Base-by-base conservation (phyloP, 805 yeast genomes). In the Peterozyma toletana region DNA sequence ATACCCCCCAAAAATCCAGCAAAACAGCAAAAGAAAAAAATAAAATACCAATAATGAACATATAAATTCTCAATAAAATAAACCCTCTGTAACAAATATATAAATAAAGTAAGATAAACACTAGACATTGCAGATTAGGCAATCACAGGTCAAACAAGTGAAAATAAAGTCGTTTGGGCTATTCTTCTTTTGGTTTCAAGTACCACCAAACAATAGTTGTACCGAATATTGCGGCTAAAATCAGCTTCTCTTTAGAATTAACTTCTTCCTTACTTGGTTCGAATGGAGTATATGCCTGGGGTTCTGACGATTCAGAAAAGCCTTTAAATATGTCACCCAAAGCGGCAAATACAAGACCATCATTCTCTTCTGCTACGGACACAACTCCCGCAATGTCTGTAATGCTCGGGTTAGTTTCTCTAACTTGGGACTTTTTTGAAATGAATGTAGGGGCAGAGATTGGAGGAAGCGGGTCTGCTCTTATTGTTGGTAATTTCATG, bases 401-500 rank as follows among this genome's bases (percentile, higher is more conserved):
- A 11, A 44, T 44, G 33, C 40, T 40, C 27, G 34, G 31, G 33
- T 38, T 42, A 13, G 36, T 40, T 40, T 35, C 45, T 41, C 30
- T 34, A 11, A 30, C 27, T 35, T 35, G 47, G 33, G 33, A 34
- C 13, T 31, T 18, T 17, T 55, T 48, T 1, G 62, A 50, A 2
- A 60, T 53, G 6, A 59, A 49, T 1, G 60, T 53, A 1, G 62
- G 63, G 15, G 59, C 50, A 39, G 49, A 52, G 38, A 53, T 41
- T 30, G 60, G 55, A 6, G 57, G 54, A 16, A 40, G 39, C 29
- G 54, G 52, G 35, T 49, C 53, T 18, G 59, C 58, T 18, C 49
- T 50, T 14, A 52, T 39, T 16, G 54, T 55, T 13, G 81, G 80
- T 36, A 75, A 62, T 51, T 66, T 73, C 60, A 63, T 77, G 37